Conservation (phyloP, 345 rosid species). For the Physaria fendleri region DNA sequence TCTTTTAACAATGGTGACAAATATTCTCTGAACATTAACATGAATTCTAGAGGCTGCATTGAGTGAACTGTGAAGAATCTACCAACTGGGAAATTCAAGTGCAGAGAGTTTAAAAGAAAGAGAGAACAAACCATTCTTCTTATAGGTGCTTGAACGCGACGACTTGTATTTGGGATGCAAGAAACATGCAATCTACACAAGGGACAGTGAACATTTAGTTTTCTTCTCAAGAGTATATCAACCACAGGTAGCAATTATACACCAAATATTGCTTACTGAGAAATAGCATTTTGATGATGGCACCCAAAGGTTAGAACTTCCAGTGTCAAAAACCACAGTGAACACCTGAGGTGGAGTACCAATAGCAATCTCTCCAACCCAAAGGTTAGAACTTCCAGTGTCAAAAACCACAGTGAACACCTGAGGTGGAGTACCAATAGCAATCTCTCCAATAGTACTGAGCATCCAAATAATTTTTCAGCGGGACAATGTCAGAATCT, state of each 20-base stretch:
- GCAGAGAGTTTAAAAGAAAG: not conserved
- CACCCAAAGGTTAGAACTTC: slow-evolving; percentile 96
- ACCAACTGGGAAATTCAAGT: not conserved
- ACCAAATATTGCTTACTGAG: slow-evolving; percentile 47
- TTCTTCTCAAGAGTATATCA: not conserved
- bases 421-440: slow-evolving; percentile 90
- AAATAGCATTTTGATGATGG: slow-evolving; percentile 87
- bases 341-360: slow-evolving; percentile 95
- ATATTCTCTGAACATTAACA: not conserved
- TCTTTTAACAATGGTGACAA: not conserved
- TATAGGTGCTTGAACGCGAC: slow-evolving; percentile 62
- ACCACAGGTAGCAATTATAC: not conserved
- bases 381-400: slow-evolving; percentile 90
- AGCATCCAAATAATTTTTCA: slow-evolving; percentile 78
- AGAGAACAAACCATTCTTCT: slow-evolving; percentile 64
- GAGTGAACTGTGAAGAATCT: not conserved
- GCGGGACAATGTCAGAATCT: slow-evolving; percentile 45
- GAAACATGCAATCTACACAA: slow-evolving; percentile 66
- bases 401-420: slow-evolving; percentile 91
- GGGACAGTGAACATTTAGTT: not conserved
- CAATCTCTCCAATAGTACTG: slow-evolving; percentile 96
- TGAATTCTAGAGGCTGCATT: not conserved
- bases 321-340: slow-evolving; percentile 91
- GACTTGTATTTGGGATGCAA: slow-evolving; percentile 79
- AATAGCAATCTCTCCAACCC: slow-evolving; percentile 95